phyloP scores from a whole-genome alignment of 1,284 basidiomycete genomes.

The Pseudozyma pruni region DNA sequence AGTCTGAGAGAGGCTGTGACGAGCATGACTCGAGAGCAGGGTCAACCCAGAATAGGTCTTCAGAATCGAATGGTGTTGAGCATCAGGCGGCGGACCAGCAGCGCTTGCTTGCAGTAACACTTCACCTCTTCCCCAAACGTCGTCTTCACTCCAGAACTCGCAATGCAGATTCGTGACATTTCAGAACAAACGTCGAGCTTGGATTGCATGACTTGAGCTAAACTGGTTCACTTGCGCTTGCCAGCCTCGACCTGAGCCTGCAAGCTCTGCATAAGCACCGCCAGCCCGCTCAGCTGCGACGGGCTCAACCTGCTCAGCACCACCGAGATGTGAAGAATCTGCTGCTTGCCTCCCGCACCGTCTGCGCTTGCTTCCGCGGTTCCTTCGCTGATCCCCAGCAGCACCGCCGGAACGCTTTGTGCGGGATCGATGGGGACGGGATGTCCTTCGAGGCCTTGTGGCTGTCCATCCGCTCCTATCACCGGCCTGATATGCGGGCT shows the following conservation, averaged over 20 bases:
- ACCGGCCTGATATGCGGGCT: conserved; percentile 58
- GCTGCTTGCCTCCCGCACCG: conserved; percentile 32
- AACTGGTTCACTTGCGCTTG: conserved; percentile 33
- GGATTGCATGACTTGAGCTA: too few species aligned
- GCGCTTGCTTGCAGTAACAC: too few species aligned
- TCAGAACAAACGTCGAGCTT: too few species aligned
- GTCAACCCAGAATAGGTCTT: too few species aligned
- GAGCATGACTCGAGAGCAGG: too few species aligned
- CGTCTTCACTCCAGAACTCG: too few species aligned
- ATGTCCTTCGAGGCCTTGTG: conserved; percentile 36
- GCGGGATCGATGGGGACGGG: conserved; percentile 56
- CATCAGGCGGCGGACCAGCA: too few species aligned
- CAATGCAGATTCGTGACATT: too few species aligned
- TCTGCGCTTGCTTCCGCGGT: conserved; percentile 11
- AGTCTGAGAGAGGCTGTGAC: too few species aligned
- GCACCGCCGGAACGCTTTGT: conserved; percentile 59
- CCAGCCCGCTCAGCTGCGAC: conserved; percentile 60
- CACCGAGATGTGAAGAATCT: conserved; percentile 63
- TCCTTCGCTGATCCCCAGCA: conserved; percentile 63
- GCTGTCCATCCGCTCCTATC: conserved; percentile 40
- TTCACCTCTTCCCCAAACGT: too few species aligned
- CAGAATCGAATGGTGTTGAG: too few species aligned
- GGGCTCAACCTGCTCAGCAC: conserved; percentile 62
- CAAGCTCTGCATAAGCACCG: conserved; percentile 61
- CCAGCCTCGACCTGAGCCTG: conserved; percentile 52